Conservation (phyloP, 345 rosid species). For the Eucalyptus virginea region DNA sequence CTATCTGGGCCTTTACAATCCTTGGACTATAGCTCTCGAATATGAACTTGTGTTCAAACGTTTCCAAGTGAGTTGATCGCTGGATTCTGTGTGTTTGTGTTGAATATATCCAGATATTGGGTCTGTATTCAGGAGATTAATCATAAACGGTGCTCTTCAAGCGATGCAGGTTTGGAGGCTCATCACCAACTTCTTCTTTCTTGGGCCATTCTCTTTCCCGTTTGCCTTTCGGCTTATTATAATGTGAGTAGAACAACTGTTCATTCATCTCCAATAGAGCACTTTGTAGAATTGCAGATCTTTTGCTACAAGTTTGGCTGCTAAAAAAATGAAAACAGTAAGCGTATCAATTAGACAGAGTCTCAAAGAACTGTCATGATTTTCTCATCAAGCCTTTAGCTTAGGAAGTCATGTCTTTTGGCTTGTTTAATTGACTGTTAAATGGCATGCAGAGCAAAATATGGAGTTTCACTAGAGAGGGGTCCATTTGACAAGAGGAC, state of each 20-base stretch:
- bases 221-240: constrained; percentile 45
- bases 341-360: background rate
- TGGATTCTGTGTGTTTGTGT: background rate
- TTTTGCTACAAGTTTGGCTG: background rate
- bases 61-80: constrained; percentile 21
- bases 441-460: constrained; percentile 27
- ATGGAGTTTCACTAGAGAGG: constrained; percentile 49
- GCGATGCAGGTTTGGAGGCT: constrained; percentile 53
- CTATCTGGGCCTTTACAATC: constrained; percentile 23
- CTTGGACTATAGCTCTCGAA: constrained; percentile 16
- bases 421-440: background rate
- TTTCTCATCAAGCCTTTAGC: background rate
- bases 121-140: background rate
- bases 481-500: constrained; percentile 63
- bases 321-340: background rate
- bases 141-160: background rate
- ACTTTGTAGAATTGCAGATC: background rate
- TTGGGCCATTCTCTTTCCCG: constrained; percentile 35
- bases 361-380: background rate
- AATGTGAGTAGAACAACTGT: constrained; percentile 18
- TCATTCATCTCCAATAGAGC: background rate
- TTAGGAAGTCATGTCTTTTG: background rate
- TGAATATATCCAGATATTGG: background rate
- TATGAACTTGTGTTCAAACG: constrained; percentile 38
- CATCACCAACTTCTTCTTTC: constrained; percentile 44